Evolutionary conservation across 2,329 filamentous ascomycete genomes (phyloP).

Genomic region (Fusarium solani-melongenae): DNA sequence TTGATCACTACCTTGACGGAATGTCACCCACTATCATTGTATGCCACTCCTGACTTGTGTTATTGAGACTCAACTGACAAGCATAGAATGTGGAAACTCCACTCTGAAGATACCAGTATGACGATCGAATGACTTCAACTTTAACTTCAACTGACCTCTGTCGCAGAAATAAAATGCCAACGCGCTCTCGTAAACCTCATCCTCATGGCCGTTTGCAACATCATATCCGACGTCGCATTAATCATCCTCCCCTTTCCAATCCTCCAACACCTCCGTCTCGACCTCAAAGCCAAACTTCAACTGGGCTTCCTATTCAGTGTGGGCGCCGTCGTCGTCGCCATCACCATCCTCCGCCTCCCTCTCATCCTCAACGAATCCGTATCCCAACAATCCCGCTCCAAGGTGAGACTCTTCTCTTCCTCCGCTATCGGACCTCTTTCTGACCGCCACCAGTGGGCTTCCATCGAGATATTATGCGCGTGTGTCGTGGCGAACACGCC

Average conservation of each 20-base stretch:
- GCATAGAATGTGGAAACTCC: conserved; percentile 32
- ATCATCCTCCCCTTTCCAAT: conserved; percentile 47
- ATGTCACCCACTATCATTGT: conserved; percentile 43
- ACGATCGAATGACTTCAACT: background rate
- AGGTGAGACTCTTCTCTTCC: conserved; percentile 25
- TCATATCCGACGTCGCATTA: conserved; percentile 44
- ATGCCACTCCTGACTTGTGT: background rate
- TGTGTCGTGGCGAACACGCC: conserved; percentile 47
- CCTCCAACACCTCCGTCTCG: conserved; percentile 36
- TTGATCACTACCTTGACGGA: conserved; percentile 43
- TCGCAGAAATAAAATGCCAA: conserved; percentile 30
- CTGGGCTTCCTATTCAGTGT: conserved; percentile 43
- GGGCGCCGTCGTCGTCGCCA: conserved; percentile 41
- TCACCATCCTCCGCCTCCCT: conserved; percentile 45
- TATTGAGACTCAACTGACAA: background rate
- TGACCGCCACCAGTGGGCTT: conserved; percentile 42
- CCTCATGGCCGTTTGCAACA: conserved; percentile 46
- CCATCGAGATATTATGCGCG: conserved; percentile 48
- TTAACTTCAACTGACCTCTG: conserved; percentile 7
- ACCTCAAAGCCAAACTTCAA: conserved; percentile 32
- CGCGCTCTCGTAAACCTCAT: conserved; percentile 43
- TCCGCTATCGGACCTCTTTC: background rate
- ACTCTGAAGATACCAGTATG: conserved; percentile 20
- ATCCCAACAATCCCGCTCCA: conserved; percentile 45
- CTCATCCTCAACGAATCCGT: conserved; percentile 44